phyloP scores from a whole-genome alignment of 2,329 filamentous ascomycete genomes.

The Fusarium sarcochroum region DNA sequence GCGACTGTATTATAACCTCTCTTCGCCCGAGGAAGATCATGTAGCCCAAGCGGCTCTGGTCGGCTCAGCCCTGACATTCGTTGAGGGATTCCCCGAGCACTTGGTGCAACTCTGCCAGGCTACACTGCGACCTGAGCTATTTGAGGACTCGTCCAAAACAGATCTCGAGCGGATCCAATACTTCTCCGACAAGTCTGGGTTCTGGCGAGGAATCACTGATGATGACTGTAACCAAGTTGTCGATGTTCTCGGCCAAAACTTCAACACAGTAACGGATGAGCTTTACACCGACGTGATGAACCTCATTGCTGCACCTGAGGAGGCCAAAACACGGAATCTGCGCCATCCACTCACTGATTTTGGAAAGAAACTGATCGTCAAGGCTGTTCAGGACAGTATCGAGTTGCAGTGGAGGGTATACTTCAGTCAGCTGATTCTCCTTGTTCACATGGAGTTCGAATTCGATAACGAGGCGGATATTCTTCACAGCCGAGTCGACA shows the following conservation, averaged over 20 bases:
- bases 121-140: conserved; percentile 79
- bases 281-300: conserved; percentile 67
- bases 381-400: conserved; percentile 83
- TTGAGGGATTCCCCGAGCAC: conserved; percentile 77
- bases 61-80: conserved; percentile 77
- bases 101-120: conserved; percentile 77
- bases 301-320: conserved; percentile 62
- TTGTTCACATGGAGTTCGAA: conserved; percentile 89
- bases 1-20: conserved; percentile 77
- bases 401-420: conserved; percentile 80
- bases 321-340: conserved; percentile 62
- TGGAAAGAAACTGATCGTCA: conserved; percentile 81
- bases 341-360: conserved; percentile 77
- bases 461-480: conserved; percentile 80
- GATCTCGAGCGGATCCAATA: conserved; percentile 81
- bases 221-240: conserved; percentile 82
- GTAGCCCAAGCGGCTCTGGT: conserved; percentile 74
- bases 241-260: conserved; percentile 76
- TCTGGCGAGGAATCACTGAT: conserved; percentile 84
- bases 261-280: conserved; percentile 68
- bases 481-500: conserved; percentile 71
- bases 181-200: conserved; percentile 84
- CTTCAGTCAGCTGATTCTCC: conserved; percentile 84
- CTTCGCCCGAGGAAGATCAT: conserved; percentile 65
- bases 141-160: conserved; percentile 78